Evolutionary conservation across 805 yeast species (phyloP), one percentile per base, ranked within the genome.

Genomic region (Lachancea lanzarotensis): DNA sequence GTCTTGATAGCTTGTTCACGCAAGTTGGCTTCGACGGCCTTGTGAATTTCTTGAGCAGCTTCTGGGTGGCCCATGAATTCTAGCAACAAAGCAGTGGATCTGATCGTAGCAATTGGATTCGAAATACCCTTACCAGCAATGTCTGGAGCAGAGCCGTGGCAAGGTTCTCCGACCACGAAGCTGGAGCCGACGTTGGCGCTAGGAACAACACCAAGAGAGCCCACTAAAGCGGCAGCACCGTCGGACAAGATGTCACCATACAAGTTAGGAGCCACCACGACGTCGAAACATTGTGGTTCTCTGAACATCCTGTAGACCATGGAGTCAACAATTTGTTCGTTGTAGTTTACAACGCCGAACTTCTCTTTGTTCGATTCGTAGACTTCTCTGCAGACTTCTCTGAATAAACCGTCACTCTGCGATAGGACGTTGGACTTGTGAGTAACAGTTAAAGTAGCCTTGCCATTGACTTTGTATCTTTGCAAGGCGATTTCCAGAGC

Each of bases 231-330:
- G 55, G 98, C 98, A 45, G 98, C 98, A 70, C 97, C 98, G 65
- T 90, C 98, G 52, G 95, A 84, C 57, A 93, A 74, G 54, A 93
- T 89, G 68, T 93, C 98, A 67, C 98, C 98, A 68, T 93, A 93
- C 66, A 93, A 76, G 76, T 93, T 93, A 58, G 98, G 98, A 50
- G 98, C 98, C 44, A 93, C 98, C 32, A 93, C 93, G 52, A 93
- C 98, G 64, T 93, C 98, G 62, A 93, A 93, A 67, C 86, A 82
- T 63, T 88, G 89, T 43, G 98, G 98, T 70, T 93, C 97, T 70
- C 98, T 82, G 81, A 93, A 93, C 93, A 93, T 80, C 68, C 96
- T 79, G 80, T 93, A 93, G 46, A 93, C 98, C 98, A 93, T 93
- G 12, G 97, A 90, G 73, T 93, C 98, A 38, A 93, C 98, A 66